Evolutionary conservation across 2,329 filamentous ascomycete genomes (phyloP).

Genomic region (Ophiocordyceps camponoti-leonardi): DNA sequence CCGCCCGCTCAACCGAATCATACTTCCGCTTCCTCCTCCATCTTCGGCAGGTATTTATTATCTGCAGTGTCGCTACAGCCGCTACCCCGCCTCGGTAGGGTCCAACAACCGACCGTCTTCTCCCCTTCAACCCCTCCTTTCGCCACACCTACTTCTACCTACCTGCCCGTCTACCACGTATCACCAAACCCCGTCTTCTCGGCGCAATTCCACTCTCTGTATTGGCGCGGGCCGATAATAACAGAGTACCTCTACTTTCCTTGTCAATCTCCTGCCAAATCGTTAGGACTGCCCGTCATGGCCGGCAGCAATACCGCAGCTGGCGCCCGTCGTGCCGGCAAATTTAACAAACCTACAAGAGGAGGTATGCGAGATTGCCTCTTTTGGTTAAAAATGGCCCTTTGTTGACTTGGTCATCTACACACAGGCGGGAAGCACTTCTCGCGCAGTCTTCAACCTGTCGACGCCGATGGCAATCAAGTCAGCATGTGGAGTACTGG

Average conservation of each 20-base stretch:
- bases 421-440: constrained; percentile 77
- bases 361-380: constrained; percentile 44
- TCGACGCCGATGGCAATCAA: constrained; percentile 79
- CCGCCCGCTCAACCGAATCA: too few relatives aligned
- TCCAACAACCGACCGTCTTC: too few relatives aligned
- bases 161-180: too few relatives aligned
- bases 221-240: background rate
- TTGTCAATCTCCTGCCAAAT: background rate
- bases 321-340: constrained; percentile 60
- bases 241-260: background rate
- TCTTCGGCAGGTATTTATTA: too few relatives aligned
- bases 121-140: too few relatives aligned
- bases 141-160: too few relatives aligned
- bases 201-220: too few relatives aligned
- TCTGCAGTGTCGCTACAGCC: too few relatives aligned
- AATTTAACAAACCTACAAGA: constrained; percentile 84
- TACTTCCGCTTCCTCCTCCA: too few relatives aligned
- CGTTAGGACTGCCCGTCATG: constrained; percentile 16
- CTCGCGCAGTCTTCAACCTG: constrained; percentile 74
- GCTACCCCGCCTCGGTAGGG: too few relatives aligned
- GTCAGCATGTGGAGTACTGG: constrained; percentile 72
- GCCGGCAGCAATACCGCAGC: constrained; percentile 25
- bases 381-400: background rate
- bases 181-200: too few relatives aligned
- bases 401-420: background rate